Base-by-base conservation (phyloP, 2,329 filamentous ascomycete genomes). In the Phialophora chinensis region DNA sequence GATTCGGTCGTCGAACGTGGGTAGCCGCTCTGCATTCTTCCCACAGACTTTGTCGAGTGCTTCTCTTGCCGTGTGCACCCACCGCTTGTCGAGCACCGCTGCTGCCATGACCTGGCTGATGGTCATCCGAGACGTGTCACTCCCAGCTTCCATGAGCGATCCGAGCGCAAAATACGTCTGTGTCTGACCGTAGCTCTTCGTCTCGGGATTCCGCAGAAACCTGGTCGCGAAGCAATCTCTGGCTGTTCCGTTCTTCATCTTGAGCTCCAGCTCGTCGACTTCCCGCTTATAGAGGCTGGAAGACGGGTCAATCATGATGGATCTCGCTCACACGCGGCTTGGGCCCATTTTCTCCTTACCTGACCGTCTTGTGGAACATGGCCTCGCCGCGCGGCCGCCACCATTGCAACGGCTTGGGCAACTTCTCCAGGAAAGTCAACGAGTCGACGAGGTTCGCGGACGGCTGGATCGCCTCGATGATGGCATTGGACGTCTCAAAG, bases 101-200 rank as follows among this genome's bases (percentile, higher is more conserved):
- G 86, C 73, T 69, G 87, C 81, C 74, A 80, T 83, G 17, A 78
- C 79, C 66, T 81, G 81, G 38, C 78, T 76, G 23, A 85, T 75
- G 0, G 80, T 83, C 14, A 79, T 81, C 0, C 82, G 79, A 0
- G 82, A 84, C 0, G 84, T 85, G 67, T 85, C 84, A 4, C 78
- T 83, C 31, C 83, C 80, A 11, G 82, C 83, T 31, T 83, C 83
- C 65, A 84, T 75, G 10, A 82, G 70, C 17, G 76, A 74, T 63
- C 77, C 75, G 2, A 69, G 62, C 4, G 77, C 75, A 27, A 79
- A 71, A 38, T 80, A 81, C 77, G 80, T 81, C n/a, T 74, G 73
- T 31, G 80, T 75, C 25, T 78, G 73, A 1, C 79, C 75, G 33
- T 67, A 3, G 75, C 77, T 3, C 66, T 72, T 69, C 72, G 80